Conservation (phyloP, 73 alveolate species). For the Paramecium tetraurelia region DNA sequence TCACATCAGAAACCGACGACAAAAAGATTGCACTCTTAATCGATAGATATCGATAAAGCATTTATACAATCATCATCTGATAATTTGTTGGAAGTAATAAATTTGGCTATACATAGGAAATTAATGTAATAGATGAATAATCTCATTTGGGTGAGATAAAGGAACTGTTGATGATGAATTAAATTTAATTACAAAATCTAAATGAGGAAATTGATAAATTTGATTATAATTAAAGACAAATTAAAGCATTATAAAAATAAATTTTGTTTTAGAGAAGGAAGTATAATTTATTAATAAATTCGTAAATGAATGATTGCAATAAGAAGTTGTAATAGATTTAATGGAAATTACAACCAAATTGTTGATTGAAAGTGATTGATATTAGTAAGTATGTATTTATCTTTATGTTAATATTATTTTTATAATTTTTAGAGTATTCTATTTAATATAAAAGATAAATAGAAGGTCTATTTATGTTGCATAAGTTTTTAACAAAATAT, state of each 20-base stretch:
- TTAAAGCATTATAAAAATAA: neutral
- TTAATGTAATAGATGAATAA: neutral
- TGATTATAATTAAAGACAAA: constrained; percentile 15
- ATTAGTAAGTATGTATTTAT: neutral
- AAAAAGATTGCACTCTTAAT: neutral
- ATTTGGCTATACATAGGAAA: neutral
- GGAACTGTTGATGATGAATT: neutral
- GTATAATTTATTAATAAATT: neutral
- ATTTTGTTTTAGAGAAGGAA: neutral
- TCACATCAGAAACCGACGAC: neutral
- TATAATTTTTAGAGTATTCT: neutral
- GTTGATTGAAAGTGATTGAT: neutral
- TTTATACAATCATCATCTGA: neutral
- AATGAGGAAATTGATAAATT: neutral
- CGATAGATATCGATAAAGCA: neutral
- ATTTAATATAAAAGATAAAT: neutral
- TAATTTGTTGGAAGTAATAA: neutral
- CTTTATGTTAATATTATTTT: neutral
- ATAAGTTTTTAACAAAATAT: neutral
- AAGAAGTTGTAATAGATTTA: neutral
- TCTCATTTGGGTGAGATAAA: neutral
- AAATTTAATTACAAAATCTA: neutral
- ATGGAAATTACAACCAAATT: neutral
- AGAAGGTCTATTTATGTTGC: neutral
- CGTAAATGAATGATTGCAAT: neutral